phyloP scores from a whole-genome alignment of 2,329 filamentous ascomycete genomes.

The Fusarium sp. region DNA sequence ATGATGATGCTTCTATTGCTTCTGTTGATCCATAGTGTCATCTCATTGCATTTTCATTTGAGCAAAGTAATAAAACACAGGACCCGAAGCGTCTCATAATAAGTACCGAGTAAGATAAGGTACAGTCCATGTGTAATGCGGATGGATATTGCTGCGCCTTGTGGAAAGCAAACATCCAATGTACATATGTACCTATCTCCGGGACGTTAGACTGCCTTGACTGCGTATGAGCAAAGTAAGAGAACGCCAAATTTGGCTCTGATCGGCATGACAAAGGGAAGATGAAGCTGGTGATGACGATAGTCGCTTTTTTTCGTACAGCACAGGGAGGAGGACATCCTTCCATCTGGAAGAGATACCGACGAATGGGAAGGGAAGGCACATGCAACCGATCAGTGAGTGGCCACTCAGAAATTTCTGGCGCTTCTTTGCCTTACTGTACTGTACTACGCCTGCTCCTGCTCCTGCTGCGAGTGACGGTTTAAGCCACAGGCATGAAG shows the following conservation, averaged over 20 bases:
- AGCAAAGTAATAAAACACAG: slow-evolving; percentile 18
- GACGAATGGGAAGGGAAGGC: slow-evolving; percentile 23
- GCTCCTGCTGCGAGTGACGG: slow-evolving; percentile 16
- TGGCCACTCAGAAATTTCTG: slow-evolving; percentile 32
- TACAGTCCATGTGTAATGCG: slow-evolving; percentile 9
- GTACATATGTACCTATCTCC: neutral
- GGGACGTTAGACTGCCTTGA: neutral
- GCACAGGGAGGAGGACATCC: neutral
- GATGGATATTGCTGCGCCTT: slow-evolving; percentile 16
- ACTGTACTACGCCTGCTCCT: neutral
- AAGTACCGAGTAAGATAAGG: neutral
- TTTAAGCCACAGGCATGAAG: slow-evolving; percentile 28
- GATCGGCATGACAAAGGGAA: slow-evolving; percentile 25
- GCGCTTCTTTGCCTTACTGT: slow-evolving; percentile 12
- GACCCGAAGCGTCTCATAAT: slow-evolving; percentile 9
- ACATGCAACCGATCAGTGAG: slow-evolving; percentile 16
- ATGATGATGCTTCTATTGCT: neutral
- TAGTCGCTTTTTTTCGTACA: neutral
- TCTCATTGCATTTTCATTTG: slow-evolving; percentile 16
- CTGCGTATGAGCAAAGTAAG: slow-evolving; percentile 6
- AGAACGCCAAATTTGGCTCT: slow-evolving; percentile 18
- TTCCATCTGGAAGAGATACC: slow-evolving; percentile 1
- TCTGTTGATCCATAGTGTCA: slow-evolving; percentile 12
- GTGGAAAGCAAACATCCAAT: slow-evolving; percentile 6
- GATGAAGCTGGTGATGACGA: slow-evolving; percentile 30